These are phyloP conservation scores for Fusarium mangiferae DNA, from an alignment of 2,329 filamentous ascomycete species.

Conservation along the genomic window DNA sequence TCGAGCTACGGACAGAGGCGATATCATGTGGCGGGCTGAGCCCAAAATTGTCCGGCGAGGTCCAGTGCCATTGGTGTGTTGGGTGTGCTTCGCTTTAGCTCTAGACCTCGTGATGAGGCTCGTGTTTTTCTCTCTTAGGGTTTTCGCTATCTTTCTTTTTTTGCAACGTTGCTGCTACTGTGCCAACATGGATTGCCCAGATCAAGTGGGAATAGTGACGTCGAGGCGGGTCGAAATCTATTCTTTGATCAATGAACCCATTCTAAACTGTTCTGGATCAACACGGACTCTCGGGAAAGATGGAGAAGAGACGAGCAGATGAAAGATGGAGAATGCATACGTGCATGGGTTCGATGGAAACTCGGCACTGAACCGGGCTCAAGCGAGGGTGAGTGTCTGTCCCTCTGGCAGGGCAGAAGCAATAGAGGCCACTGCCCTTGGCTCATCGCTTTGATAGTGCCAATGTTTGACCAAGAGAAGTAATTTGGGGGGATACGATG, in stretches of 20 bases:
- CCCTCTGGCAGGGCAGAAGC: background rate
- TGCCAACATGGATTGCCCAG: background rate
- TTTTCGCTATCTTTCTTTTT: background rate
- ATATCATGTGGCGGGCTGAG: conserved; percentile 9
- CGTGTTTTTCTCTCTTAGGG: conserved; percentile 8
- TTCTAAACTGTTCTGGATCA: background rate
- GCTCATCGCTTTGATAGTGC: conserved; percentile 9
- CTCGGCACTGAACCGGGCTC: background rate
- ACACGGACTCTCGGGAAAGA: conserved; percentile 10
- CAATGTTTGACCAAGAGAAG: conserved; percentile 8
- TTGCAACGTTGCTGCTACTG: background rate
- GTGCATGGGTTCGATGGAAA: background rate
- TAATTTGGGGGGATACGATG: conserved; percentile 27
- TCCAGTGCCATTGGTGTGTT: background rate
- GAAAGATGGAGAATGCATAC: background rate
- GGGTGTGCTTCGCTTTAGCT: background rate
- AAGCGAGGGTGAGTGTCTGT: background rate
- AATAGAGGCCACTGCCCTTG: background rate
- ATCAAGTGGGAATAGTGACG: conserved; percentile 10
- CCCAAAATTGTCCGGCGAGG: background rate
- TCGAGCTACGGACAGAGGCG: conserved; percentile 1
- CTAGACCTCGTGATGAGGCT: conserved; percentile 31
- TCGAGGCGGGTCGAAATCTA: conserved; percentile 10
- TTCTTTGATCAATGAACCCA: background rate
- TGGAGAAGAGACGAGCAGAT: background rate